Conservation (phyloP, 1,284 basidiomycete genomes). For the Cryptococcus amylolentus region DNA sequence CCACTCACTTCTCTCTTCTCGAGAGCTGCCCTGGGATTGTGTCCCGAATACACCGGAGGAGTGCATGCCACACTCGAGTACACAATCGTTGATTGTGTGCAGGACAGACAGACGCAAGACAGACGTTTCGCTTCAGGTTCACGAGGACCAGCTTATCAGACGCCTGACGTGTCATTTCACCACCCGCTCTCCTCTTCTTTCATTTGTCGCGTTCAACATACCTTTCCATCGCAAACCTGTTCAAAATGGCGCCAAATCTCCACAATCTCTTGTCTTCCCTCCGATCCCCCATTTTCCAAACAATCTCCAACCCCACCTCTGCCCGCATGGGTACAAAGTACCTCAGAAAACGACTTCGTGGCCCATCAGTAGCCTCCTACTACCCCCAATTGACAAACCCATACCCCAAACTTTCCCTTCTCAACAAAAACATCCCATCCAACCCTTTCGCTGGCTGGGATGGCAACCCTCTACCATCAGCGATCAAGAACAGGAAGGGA, state of each 20-base stretch:
- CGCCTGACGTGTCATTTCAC: too few relatives aligned
- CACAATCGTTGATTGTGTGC: too few relatives aligned
- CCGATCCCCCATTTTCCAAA: slow-evolving; percentile 65
- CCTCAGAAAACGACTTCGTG: slow-evolving; percentile 67
- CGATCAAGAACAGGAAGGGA: slow-evolving; percentile 5
- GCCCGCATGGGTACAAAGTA: slow-evolving; percentile 80
- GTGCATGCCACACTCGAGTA: too few relatives aligned
- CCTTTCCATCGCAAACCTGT: not conserved
- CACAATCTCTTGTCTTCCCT: slow-evolving; percentile 33
- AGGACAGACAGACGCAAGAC: too few relatives aligned
- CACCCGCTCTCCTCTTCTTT: too few relatives aligned
- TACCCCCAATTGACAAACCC: slow-evolving; percentile 42
- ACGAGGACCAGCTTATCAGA: too few relatives aligned
- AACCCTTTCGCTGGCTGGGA: slow-evolving; percentile 36
- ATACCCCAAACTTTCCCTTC: slow-evolving; percentile 8
- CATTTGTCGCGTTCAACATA: too few relatives aligned
- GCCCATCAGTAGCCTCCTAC: slow-evolving; percentile 73
- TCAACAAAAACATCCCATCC: slow-evolving; percentile 19
- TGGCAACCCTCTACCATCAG: slow-evolving; percentile 3
- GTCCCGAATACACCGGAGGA: too few relatives aligned
- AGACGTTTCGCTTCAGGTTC: too few relatives aligned
- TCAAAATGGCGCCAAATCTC: slow-evolving; percentile 17
- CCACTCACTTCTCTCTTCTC: too few relatives aligned
- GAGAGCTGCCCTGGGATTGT: too few relatives aligned
- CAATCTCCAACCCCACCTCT: slow-evolving; percentile 69